Base-by-base conservation (phyloP, 345 rosid species). In the Kandelia obovata region DNA sequence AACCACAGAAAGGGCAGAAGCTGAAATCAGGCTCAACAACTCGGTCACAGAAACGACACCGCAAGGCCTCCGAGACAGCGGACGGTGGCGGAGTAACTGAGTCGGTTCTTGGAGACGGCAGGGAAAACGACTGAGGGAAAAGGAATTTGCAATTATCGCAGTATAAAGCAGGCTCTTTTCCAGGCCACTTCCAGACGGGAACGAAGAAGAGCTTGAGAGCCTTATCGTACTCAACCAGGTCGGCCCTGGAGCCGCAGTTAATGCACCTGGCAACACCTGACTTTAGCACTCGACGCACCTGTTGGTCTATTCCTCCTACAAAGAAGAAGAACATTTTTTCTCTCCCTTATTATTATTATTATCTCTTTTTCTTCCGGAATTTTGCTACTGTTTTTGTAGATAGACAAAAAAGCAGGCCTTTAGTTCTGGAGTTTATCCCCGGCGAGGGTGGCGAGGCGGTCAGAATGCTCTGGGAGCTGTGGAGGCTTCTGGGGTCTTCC, bases 181-280 rank as follows among this genome's bases (percentile, higher is more conserved):
- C 96, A 0, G 92, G 95, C 95, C 97, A 91, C 71, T 76, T 88
- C 96, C 97, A 91, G 46, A 87, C 89, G 10, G 97, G 92, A 65
- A 94, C 78, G 68, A 94, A 94, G 85, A 94, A 94, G 11, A 43
- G 17, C 49, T 43, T 43, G 49, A 43, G 49, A 43, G 89, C 95
- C 58, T 91, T 91, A 43, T 94, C 97, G 84, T 84, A 91, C 0
- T 91, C 88, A 4, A 94, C 96, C 28, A 91, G 89, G 78, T 94
- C 97, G 23, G 96, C 96, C 49, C 61, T 73, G 13, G 96, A 91
- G 4, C 87, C 83, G 67, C 98, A 91, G 63, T 76, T 68, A 84
- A 32, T 90, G 78, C 30, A 82, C 92, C 65, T 89, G 96, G 91
- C 91, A 17, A 78, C 92, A 32, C 88, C 85, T 20, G 86, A 78